Evolutionary conservation across 2,329 filamentous ascomycete species (phyloP), one percentile per base, ranked within the genome.

Genomic region (Venturia aucupariae): DNA sequence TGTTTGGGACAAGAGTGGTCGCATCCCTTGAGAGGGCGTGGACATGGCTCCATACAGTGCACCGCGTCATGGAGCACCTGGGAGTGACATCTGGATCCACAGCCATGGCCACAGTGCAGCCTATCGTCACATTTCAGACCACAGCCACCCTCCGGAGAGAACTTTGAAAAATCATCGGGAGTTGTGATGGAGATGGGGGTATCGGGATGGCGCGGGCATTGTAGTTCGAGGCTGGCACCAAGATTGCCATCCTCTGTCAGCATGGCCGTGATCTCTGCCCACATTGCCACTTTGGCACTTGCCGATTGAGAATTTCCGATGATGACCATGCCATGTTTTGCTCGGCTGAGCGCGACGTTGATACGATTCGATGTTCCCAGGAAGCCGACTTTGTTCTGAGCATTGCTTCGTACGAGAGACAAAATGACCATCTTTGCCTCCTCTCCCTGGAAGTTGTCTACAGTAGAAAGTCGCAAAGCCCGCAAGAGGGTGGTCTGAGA

Each of bases 381-480:
- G 66, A 92, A 92, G 0, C 89, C 89, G 22, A 82, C 81, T 6
- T 80, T 82, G 10, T 74, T 75, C 8, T 81, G 69, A 0, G 72
- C 66, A 68, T 92, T 92, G 74, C 87, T 90, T 48, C 89, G 82
- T 0, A 90, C 87, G 0, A 92, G 76, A 0, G 86, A 89, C 0
- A 92, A 77, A 2, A 92, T 77, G 0, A 92, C 78, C 10, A 92
- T 76, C 62, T 89, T 86, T 1, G 85, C 86, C 69, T 92, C 88
- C 70, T 92, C 88, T 0, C 89, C 89, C 68, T 92, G 88, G 64
- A 90, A 92, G 67, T 91, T 92, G 71, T 90, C 87, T 0, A 90
- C 82, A 0, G 86, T 90, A 0, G 87, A 86, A 0, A 87, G 72
- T 4, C 83, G 75, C 2, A 88, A 71, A 1, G 76, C 77, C 30